phyloP scores from a whole-genome alignment of 495 filamentous ascomycete genomes.

The Xylaria venustula region DNA sequence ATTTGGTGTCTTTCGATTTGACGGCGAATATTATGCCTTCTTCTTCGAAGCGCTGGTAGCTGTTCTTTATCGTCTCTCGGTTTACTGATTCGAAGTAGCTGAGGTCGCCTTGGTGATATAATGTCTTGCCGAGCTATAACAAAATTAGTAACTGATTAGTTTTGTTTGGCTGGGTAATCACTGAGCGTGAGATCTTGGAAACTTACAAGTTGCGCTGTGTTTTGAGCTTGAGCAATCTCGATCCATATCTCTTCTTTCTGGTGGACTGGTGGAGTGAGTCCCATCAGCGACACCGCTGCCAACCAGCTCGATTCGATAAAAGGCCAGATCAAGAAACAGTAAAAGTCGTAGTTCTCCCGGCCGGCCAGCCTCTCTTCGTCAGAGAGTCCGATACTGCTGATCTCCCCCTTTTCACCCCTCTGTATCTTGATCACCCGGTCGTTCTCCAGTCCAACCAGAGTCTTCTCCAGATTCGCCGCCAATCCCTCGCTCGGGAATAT shows the following conservation, averaged over 20 bases:
- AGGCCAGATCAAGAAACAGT: constrained; percentile 97
- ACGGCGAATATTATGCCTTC: constrained; percentile 80
- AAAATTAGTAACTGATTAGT: no score
- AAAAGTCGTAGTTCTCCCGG: constrained; percentile 94
- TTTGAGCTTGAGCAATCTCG: constrained; percentile 71
- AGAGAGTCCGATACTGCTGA: constrained; percentile 69
- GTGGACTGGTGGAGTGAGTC: constrained; percentile 70
- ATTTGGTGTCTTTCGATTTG: constrained; percentile 59
- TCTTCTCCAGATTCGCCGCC: constrained; percentile 72
- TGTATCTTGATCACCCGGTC: constrained; percentile 78
- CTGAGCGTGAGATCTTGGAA: neutral
- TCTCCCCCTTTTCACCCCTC: constrained; percentile 51
- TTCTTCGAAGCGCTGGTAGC: constrained; percentile 82
- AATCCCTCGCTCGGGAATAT: constrained; percentile 91
- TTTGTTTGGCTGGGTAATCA: no score
- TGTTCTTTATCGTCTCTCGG: constrained; percentile 93
- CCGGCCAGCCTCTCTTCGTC: constrained; percentile 72
- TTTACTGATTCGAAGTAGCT: constrained; percentile 98
- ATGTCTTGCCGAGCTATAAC: constrained; percentile 91
- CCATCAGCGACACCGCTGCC: constrained; percentile 79
- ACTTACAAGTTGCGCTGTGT: constrained; percentile 76
- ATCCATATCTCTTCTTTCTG: constrained; percentile 70
- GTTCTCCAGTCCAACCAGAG: constrained; percentile 69
- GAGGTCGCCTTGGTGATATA: constrained; percentile 96
- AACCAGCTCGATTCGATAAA: constrained; percentile 95